Base-by-base conservation (phyloP, 2,329 filamentous ascomycete genomes). In the Davidsoniella eucalypti region DNA sequence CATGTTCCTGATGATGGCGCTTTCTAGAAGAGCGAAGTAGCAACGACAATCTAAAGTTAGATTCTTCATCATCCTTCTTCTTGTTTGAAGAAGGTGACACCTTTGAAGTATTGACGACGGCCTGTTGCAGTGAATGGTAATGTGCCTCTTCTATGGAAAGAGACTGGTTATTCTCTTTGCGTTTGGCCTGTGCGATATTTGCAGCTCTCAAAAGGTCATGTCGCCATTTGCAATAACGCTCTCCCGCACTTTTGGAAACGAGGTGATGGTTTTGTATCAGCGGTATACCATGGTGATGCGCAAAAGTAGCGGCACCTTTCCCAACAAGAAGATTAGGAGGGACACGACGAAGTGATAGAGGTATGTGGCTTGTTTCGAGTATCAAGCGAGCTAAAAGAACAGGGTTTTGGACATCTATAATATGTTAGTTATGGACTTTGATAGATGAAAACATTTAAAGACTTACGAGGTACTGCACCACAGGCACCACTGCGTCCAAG, bases 251-350 rank as follows among this genome's bases (percentile, higher is more conserved):
- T 49, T 75, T 79, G 3, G 90, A 93, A n/a, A 95, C 72, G 16
- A 98, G 70, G 41, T 71, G 72, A 41, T 92, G 83, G 58, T 87
- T 80, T 5, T 79, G 73, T n/a, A 87, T 71, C 9, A 86, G 69
- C 0, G 75, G 67, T 61, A 96, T 77, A 7, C 84, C 81, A 56
- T 87, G 76, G 53, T 90, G 80, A 54, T 76, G 76, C 0, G 90
- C 92, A 64, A 93, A 98, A n/a, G 82, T 76, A 41, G 76, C 82
- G 14, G 92, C 92, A 9, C 92, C 92, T 56, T 84, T 72, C 33
- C 87, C 86, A 9, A 94, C 84, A 1, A 98, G 74, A 21, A 95
- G 77, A 58, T 95, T 96, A 8, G 92, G 92, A 7, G 93, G 88
- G 3, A 98, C 87, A 51, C 92, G 80, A 50, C 84, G 79, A 47